Percentiles rank a stretch among this genome's conserved stretches.
Evolutionary conservation across 768 basidiomycete species (phyloP).

Genomic region (Suillus subalutaceus): DNA sequence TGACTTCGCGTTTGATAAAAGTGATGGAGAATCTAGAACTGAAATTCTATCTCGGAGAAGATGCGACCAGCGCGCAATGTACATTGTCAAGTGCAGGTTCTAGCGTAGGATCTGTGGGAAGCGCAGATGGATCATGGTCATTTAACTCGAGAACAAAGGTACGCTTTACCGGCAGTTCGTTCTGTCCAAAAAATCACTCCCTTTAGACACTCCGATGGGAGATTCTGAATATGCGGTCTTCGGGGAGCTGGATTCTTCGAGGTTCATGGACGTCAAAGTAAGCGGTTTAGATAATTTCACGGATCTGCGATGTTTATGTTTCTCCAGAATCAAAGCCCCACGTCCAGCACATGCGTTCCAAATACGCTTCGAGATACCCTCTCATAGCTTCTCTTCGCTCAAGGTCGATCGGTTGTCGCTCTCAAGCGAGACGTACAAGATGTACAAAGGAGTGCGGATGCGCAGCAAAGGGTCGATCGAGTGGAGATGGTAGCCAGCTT

Average conservation of each 20-base stretch:
- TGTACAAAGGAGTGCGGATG: constrained; percentile 88
- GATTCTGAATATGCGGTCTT: constrained; percentile 66
- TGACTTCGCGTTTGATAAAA: constrained; percentile 66
- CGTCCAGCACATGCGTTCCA: constrained; percentile 78
- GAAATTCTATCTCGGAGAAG: constrained; percentile 76
- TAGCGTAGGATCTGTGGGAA: constrained; percentile 41
- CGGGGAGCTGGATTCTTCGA: constrained; percentile 70
- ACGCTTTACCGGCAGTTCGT: constrained; percentile 10
- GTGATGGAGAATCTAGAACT: constrained; percentile 72
- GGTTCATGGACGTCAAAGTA: constrained; percentile 78
- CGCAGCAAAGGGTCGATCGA: constrained; percentile 37
- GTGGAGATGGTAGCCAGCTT: constrained; percentile 34
- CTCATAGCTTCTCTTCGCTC: constrained; percentile 75
- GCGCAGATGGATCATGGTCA: constrained; percentile 69
- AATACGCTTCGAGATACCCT: constrained; percentile 68
- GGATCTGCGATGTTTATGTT: constrained; percentile 24
- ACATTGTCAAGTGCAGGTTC: constrained; percentile 60
- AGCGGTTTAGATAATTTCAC: constrained; percentile 24
- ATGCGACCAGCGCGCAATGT: constrained; percentile 74
- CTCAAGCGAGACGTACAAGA: constrained; percentile 81
- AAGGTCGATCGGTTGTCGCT: constrained; percentile 87
- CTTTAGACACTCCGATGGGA: constrained; percentile 79
- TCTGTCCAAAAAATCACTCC: neutral
- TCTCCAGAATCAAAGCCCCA: constrained; percentile 41
- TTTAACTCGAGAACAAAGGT: constrained; percentile 76